A percentile compares a stretch with the other conserved stretches of the same genome.
Conservation (phyloP, 768 basidiomycete species). For the Dendrothele bispora region DNA sequence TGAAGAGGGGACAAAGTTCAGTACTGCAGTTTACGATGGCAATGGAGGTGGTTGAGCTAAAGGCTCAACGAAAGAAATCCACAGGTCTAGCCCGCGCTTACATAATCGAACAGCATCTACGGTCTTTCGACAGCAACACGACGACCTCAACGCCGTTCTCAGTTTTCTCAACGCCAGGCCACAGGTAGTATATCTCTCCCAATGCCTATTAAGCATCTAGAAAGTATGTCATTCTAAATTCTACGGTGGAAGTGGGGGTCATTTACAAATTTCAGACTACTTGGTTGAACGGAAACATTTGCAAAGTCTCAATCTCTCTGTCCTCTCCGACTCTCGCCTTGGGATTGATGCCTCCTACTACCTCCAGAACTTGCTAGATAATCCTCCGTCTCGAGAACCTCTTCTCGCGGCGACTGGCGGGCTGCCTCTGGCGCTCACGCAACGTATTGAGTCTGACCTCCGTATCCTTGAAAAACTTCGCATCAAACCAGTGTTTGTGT, state of each 20-base stretch:
- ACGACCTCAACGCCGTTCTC: too few species aligned
- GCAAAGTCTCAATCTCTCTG: conserved; percentile 76
- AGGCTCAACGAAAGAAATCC: too few species aligned
- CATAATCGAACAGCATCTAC: too few species aligned
- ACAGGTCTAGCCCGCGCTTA: too few species aligned
- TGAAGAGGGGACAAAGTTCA: too few species aligned
- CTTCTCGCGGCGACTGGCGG: conserved; percentile 95
- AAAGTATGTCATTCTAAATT: conserved; percentile 51
- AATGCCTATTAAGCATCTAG: conserved; percentile 85
- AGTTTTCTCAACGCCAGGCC: too few species aligned
- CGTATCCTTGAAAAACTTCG: conserved; percentile 85
- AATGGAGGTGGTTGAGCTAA: too few species aligned
- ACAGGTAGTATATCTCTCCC: too few species aligned
- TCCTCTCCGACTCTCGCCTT: conserved; percentile 87
- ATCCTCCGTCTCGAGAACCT: conserved; percentile 79
- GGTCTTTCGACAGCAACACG: too few species aligned
- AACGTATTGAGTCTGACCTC: conserved; percentile 89
- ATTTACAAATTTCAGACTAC: conserved; percentile 56
- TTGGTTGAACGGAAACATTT: conserved; percentile 87
- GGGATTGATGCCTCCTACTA: conserved; percentile 97
- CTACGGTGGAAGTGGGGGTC: conserved; percentile 14
- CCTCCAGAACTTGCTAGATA: conserved; percentile 75
- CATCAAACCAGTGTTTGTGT: conserved; percentile 99
- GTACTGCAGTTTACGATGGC: too few species aligned
- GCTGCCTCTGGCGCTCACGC: conserved; percentile 83